Conservation (phyloP, 2,329 filamentous ascomycete genomes). For the Colletotrichum spaethianum region DNA sequence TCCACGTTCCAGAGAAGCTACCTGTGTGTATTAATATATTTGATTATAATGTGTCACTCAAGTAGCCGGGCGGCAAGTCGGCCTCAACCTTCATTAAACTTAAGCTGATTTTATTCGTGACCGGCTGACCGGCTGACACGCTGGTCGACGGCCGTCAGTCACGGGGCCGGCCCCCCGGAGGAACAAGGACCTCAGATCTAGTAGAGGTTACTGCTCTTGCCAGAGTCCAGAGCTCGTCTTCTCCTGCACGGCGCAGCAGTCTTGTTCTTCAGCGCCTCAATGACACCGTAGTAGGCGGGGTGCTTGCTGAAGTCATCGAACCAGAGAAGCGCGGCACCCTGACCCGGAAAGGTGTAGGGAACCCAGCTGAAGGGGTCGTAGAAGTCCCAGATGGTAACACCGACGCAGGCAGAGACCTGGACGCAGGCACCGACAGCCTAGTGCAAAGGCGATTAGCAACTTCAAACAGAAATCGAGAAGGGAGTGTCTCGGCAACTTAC, state of each 20-base stretch:
- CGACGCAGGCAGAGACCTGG: conserved; percentile 48
- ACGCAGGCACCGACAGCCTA: conserved; percentile 48
- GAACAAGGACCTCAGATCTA: not conserved
- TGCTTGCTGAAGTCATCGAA: conserved; percentile 58
- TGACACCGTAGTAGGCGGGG: conserved; percentile 57
- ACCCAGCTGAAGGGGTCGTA: conserved; percentile 58
- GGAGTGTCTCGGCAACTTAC: not conserved
- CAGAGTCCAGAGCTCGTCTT: conserved; percentile 15
- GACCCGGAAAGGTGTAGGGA: conserved; percentile 55
- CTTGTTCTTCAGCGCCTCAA: conserved; percentile 53
- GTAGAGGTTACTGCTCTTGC: conserved; percentile 30
- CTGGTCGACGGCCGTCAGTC: not conserved
- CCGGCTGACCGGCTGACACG: too few relatives aligned
- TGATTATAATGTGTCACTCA: not conserved
- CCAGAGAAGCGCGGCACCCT: conserved; percentile 59
- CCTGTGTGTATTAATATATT: not conserved
- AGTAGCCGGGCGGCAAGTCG: not conserved
- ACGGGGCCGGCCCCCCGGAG: not conserved
- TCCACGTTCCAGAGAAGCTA: not conserved
- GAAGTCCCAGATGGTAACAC: conserved; percentile 54
- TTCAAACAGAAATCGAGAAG: not conserved
- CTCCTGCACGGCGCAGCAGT: conserved; percentile 37
- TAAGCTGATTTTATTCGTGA: too few relatives aligned
- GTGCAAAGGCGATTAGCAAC: not conserved
- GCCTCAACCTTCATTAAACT: not conserved